Percentiles rank a stretch among this genome's conserved stretches.
These are phyloP conservation scores for Bacterosira constricta DNA, from an alignment of 108 stramenopile genomes.

Conservation along the genomic window DNA sequence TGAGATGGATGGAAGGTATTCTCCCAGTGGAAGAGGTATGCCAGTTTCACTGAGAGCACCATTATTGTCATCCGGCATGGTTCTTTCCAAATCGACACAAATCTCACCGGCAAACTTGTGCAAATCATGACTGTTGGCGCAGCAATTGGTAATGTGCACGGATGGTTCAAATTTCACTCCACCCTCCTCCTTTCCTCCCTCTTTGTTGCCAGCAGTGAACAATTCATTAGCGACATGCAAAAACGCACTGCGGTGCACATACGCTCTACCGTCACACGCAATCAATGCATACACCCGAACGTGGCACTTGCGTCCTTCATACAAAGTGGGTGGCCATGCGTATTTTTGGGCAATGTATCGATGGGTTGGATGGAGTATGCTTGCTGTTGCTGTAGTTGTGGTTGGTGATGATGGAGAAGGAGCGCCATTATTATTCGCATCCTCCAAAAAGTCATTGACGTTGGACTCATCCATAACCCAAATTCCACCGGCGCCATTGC, in stretches of 20 bases:
- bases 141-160: slow-evolving; percentile 89
- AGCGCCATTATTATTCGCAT: neutral
- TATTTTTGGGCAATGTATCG: slow-evolving; percentile 79
- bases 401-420: neutral
- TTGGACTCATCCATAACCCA: slow-evolving; percentile 73
- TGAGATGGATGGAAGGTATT: slow-evolving; percentile 71
- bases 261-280: slow-evolving; percentile 72
- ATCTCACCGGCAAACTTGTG: slow-evolving; percentile 85
- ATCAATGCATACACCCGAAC: slow-evolving; percentile 80
- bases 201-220: slow-evolving; percentile 25
- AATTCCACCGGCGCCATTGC: slow-evolving; percentile 86
- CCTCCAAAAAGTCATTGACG: slow-evolving; percentile 30
- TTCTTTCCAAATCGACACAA: slow-evolving; percentile 69
- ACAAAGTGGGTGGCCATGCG: slow-evolving; percentile 80
- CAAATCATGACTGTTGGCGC: slow-evolving; percentile 80
- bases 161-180: slow-evolving; percentile 45
- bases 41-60: slow-evolving; percentile 4
- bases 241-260: slow-evolving; percentile 73
- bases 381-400: neutral
- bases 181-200: neutral
- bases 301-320: slow-evolving; percentile 72
- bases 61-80: neutral
- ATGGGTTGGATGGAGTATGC: slow-evolving; percentile 52
- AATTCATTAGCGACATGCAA: slow-evolving; percentile 86
- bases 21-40: slow-evolving; percentile 50